Evolutionary conservation across 352 stramenopile genomes (phyloP), one percentile per base, ranked within the genome.

Genomic region (Pythium oligandrum): DNA sequence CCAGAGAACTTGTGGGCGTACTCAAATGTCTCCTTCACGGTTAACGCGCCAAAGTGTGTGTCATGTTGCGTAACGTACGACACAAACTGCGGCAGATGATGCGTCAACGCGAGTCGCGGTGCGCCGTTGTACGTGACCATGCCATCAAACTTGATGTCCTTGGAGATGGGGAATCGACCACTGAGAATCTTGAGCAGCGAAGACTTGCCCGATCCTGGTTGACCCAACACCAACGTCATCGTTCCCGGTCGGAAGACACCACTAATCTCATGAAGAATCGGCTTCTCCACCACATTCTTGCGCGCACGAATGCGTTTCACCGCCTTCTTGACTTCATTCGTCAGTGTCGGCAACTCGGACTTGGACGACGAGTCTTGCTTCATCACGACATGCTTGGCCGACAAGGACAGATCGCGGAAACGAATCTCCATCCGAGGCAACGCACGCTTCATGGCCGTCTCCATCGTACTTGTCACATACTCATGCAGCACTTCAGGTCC

Each of bases 351-450:
- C 51, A 82, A 51, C 44, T 76, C 55, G 11, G 59, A 37, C 11
- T 39, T 4, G 0, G 38, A 42, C 38, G 38, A 42, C 38, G 38
- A 42, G 17, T 26, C 17, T 26, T 26, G 17, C 17, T 26, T 26
- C 17, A 26, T 26, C 17, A 26, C 17, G 17, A 26, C 17, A 26
- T 26, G 17, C 17, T 26, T 26, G 17, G 66, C 62, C 7, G 40
- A 40, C 48, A 68, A 56, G 3, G 46, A 17, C 6, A 65, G 47
- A 8, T 53, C 39, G 30, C 43, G 51, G 43, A 65, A 65, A 48
- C 70, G 61, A 47, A 80, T 53, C 50, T 80, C 68, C 61, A 80
- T 75, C 57, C 73, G 71, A 11, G 71, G 68, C 61, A 80, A 71
- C n/a, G 64, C 52, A 6, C 61, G 58, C 40, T 65, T 65, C 51